phyloP scores from a whole-genome alignment of 306 rosid genomes.

The Arachis stenosperma region DNA sequence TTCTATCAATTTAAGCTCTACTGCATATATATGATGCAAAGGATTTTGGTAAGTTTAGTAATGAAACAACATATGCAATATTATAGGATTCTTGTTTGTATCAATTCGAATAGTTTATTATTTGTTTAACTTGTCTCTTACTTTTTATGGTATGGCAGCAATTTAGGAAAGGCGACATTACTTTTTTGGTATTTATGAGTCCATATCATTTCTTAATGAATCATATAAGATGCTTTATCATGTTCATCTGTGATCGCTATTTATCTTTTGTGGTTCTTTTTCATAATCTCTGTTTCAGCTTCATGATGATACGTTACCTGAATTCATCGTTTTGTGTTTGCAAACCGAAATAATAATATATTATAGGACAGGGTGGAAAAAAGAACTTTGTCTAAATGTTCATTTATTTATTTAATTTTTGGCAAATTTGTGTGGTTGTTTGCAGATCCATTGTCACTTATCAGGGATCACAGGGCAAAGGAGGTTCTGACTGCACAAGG shows the following conservation, averaged over 20 bases:
- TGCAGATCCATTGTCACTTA: constrained; percentile 93
- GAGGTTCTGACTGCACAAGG: constrained; percentile 84
- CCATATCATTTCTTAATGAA: neutral
- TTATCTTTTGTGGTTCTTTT: constrained; percentile 16
- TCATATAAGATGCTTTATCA: constrained; percentile 13
- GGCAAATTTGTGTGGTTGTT: neutral
- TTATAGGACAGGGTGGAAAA: neutral
- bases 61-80: neutral
- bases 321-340: neutral
- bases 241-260: constrained; percentile 11
- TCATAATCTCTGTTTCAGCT: constrained; percentile 21
- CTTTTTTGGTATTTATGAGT: neutral
- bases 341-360: neutral
- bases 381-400: constrained; percentile 10
- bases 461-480: constrained; percentile 88
- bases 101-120: constrained; percentile 20
- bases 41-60: constrained; percentile 7
- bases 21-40: constrained; percentile 4
- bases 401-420: constrained; percentile 11
- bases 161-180: neutral
- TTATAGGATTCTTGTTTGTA: constrained; percentile 27
- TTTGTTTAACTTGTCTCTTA: constrained; percentile 23
- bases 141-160: neutral
- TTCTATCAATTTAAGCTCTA: no score
- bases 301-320: constrained; percentile 12